phyloP scores from a whole-genome alignment of 257 asterid genomes.

The Solanum boliviense region DNA sequence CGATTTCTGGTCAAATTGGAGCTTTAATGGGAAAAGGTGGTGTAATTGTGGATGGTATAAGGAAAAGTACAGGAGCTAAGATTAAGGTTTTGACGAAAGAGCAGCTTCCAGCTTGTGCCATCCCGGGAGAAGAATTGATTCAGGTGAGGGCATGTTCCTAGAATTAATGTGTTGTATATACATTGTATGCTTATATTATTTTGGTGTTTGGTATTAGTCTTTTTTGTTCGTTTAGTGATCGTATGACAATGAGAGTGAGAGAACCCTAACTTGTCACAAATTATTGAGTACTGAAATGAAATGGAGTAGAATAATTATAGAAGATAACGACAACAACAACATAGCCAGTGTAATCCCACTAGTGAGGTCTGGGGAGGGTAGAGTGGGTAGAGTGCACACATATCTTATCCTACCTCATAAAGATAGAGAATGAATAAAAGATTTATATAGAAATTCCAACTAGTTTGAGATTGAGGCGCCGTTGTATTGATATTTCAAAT shows the following conservation, averaged over 20 bases:
- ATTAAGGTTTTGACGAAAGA: constrained; percentile 35
- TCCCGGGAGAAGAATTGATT: constrained; percentile 38
- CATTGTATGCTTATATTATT: not conserved
- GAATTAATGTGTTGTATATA: not conserved
- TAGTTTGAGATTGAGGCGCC: not conserved
- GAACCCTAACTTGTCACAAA: not conserved
- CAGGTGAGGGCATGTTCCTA: constrained; percentile 20
- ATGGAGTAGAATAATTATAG: not conserved
- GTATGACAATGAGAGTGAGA: not conserved
- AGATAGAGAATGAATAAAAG: not conserved
- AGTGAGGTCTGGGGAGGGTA: not conserved
- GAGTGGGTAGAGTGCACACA: not conserved
- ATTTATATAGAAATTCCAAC: not conserved
- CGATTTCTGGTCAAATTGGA: constrained; percentile 24
- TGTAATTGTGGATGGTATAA: constrained; percentile 21
- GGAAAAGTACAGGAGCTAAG: constrained; percentile 34
- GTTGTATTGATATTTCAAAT: not conserved
- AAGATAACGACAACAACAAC: not conserved
- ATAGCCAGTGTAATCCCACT: not conserved
- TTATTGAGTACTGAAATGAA: not conserved
- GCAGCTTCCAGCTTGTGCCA: constrained; percentile 37
- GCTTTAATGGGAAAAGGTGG: constrained; percentile 52
- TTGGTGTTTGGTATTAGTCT: not conserved
- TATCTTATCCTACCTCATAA: not conserved
- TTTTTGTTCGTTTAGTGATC: not conserved